Conservation (phyloP, 2,329 filamentous ascomycete genomes). For the Fusarium algeriense region DNA sequence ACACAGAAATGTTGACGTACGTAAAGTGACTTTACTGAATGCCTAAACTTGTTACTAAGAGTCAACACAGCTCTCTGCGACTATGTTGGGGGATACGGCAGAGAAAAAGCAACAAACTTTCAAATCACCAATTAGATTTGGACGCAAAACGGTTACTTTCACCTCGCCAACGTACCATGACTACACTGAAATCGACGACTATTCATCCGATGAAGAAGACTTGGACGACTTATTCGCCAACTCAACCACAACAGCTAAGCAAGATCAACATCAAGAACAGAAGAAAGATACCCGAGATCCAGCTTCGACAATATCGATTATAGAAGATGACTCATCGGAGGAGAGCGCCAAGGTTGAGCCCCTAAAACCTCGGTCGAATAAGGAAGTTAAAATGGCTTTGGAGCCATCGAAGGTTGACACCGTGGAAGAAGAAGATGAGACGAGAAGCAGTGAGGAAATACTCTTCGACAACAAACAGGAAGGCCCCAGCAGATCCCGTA, state of each 20-base stretch:
- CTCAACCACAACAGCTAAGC: conserved; percentile 32
- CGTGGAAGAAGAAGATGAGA: conserved; percentile 53
- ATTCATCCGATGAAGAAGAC: conserved; percentile 79
- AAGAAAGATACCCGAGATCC: conserved; percentile 47
- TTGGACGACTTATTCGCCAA: conserved; percentile 60
- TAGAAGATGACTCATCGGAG: conserved; percentile 55
- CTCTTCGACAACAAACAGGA: conserved; percentile 68
- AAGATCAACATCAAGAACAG: conserved; percentile 49
- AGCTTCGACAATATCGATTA: conserved; percentile 49
- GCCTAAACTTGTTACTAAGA: conserved; percentile 13
- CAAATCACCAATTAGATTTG: conserved; percentile 81
- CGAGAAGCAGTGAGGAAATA: conserved; percentile 73
- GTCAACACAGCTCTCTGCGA: conserved; percentile 65
- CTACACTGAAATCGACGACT: conserved; percentile 88
- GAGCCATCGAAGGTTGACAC: conserved; percentile 51
- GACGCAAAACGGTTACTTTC: conserved; percentile 89
- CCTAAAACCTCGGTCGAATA: conserved; percentile 61
- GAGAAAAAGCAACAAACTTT: conserved; percentile 87
- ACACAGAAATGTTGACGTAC: conserved; percentile 95
- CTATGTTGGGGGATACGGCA: conserved; percentile 72
- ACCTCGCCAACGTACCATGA: conserved; percentile 88
- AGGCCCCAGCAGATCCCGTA: conserved; percentile 74
- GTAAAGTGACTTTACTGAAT: conserved; percentile 49
- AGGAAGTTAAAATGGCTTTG: conserved; percentile 54
- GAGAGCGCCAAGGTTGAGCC: conserved; percentile 69